Evolutionary conservation across 169 alveolate genomes (phyloP).

Genomic region (Plasmodium berghei): DNA sequence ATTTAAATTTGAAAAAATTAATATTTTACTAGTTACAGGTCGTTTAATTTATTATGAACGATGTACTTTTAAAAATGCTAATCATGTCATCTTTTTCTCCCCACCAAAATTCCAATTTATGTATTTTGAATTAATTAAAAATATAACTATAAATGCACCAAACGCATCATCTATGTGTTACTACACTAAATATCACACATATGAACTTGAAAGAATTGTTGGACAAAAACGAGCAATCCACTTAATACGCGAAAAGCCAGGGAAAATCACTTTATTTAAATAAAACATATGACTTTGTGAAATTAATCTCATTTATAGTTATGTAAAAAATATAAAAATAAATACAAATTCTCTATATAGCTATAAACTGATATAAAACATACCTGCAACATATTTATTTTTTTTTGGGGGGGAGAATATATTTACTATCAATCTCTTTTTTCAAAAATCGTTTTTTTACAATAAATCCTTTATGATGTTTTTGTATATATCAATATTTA

Average conservation of each 20-base stretch:
- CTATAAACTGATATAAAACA: too few relatives aligned
- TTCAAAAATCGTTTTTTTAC: neutral
- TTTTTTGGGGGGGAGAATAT: neutral
- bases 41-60: constrained; percentile 72
- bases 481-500: constrained; percentile 46
- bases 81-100: constrained; percentile 61
- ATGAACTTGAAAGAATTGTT: constrained; percentile 83
- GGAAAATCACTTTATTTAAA: constrained; percentile 81
- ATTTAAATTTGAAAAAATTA: constrained; percentile 58
- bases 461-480: constrained; percentile 52
- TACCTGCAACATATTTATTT: too few relatives aligned
- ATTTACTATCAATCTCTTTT: neutral
- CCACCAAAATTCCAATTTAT: constrained; percentile 67
- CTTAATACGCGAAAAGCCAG: constrained; percentile 78
- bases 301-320: too few relatives aligned
- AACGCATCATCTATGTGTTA: constrained; percentile 78
- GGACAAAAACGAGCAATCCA: constrained; percentile 75
- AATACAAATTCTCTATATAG: neutral
- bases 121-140: constrained; percentile 66
- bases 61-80: constrained; percentile 69
- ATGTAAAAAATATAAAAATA: constrained; percentile 1
- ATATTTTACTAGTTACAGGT: constrained; percentile 58
- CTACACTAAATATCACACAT: constrained; percentile 82
- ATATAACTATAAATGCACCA: constrained; percentile 14
- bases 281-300: neutral